Percentiles rank a stretch among this genome's conserved stretches.
phyloP scores from a whole-genome alignment of 768 basidiomycete species.

The Lactifluus piperatus region DNA sequence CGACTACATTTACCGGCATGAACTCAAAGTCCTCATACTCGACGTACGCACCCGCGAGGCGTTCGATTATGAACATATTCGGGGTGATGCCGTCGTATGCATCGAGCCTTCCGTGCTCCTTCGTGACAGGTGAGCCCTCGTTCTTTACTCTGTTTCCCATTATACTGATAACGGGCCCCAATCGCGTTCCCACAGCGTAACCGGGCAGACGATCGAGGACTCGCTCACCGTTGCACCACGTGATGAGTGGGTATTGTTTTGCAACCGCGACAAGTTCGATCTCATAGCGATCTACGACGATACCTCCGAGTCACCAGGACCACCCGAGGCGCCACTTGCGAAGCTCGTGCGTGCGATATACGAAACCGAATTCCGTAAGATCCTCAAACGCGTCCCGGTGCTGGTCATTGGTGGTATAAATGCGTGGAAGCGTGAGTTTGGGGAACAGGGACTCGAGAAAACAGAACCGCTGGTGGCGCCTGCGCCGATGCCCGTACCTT shows the following conservation, averaged over 20 bases:
- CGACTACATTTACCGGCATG: constrained; percentile 41
- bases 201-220: constrained; percentile 59
- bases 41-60: constrained; percentile 77
- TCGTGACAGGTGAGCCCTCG: constrained; percentile 51
- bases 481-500: neutral
- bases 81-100: constrained; percentile 61
- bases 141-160: neutral
- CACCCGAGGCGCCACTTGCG: constrained; percentile 43
- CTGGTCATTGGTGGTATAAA: constrained; percentile 78
- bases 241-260: constrained; percentile 65
- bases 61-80: constrained; percentile 69
- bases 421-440: constrained; percentile 64
- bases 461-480: constrained; percentile 10
- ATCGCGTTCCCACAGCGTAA: constrained; percentile 40
- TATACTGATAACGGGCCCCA: neutral
- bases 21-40: constrained; percentile 62
- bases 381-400: constrained; percentile 68
- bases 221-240: constrained; percentile 63
- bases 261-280: constrained; percentile 82
- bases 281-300: constrained; percentile 81
- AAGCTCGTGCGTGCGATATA: constrained; percentile 60
- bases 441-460: constrained; percentile 32
- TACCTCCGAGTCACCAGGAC: constrained; percentile 44
- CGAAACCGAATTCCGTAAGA: constrained; percentile 62
- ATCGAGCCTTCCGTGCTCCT: constrained; percentile 73